Conservation (phyloP, 2,329 filamentous ascomycete genomes). For the Ceratocystis cubensis region DNA sequence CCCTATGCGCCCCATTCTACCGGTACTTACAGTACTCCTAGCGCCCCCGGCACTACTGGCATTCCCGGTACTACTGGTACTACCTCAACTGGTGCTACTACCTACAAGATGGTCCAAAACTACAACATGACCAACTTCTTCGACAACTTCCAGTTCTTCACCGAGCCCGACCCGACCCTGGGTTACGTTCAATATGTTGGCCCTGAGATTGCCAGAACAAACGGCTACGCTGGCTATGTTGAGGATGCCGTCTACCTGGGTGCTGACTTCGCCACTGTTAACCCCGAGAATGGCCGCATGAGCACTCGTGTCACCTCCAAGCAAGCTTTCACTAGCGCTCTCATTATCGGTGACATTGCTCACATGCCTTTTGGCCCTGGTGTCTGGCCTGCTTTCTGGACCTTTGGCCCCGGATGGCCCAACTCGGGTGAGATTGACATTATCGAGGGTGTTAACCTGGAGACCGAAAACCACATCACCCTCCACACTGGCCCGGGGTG, state of each 20-base stretch:
- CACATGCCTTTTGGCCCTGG: slow-evolving; percentile 65
- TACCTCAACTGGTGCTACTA: not conserved
- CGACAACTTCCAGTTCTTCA: slow-evolving; percentile 44
- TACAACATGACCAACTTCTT: slow-evolving; percentile 46
- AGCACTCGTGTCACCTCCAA: slow-evolving; percentile 60
- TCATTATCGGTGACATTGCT: slow-evolving; percentile 59
- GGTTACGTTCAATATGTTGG: slow-evolving; percentile 62
- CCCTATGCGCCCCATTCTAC: not conserved
- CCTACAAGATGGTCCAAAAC: slow-evolving; percentile 36
- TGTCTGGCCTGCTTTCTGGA: slow-evolving; percentile 64
- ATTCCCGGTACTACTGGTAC: not conserved
- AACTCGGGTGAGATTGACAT: slow-evolving; percentile 63
- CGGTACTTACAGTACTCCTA: not conserved
- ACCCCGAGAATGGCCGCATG: slow-evolving; percentile 46
- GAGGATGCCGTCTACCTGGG: slow-evolving; percentile 53
- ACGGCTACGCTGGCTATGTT: slow-evolving; percentile 46
- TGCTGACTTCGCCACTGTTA: slow-evolving; percentile 48
- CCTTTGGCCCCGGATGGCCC: slow-evolving; percentile 59
- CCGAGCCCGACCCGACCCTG: slow-evolving; percentile 52
- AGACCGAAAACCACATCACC: slow-evolving; percentile 47
- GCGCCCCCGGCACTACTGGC: not conserved
- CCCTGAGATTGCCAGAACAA: slow-evolving; percentile 40
- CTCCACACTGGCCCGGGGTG: slow-evolving; percentile 55
- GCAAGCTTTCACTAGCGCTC: slow-evolving; percentile 52
- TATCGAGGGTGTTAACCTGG: slow-evolving; percentile 61